Percentiles rank a stretch among this genome's conserved stretches.
phyloP scores from a whole-genome alignment of 768 basidiomycete genomes.

The Hericium coralloides region DNA sequence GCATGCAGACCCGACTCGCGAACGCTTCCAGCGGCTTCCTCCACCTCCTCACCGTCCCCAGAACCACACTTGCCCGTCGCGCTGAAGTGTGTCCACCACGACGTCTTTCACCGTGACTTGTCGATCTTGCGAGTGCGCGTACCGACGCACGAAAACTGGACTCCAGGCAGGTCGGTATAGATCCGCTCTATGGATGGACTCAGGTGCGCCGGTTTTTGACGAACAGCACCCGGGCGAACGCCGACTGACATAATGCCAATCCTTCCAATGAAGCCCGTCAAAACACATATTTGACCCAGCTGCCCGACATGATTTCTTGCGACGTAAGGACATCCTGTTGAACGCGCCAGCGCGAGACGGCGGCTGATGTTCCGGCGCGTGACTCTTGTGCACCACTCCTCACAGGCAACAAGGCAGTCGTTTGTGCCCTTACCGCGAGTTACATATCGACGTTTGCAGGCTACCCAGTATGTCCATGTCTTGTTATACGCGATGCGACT shows the following conservation, averaged over 20 bases:
- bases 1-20: no score
- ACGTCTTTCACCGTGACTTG: not conserved
- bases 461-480: constrained; percentile 53
- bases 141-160: constrained; percentile 69
- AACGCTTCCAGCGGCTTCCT: no score
- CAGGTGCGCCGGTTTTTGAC: constrained; percentile 9
- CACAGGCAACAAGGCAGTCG: constrained; percentile 78
- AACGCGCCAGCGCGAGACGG: no score
- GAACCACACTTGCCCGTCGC: no score
- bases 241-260: constrained; percentile 1
- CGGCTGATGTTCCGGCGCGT: not conserved
- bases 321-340: constrained; percentile 5
- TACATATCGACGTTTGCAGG: constrained; percentile 90
- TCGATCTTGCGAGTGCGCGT: constrained; percentile 29
- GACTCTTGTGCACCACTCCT: not conserved
- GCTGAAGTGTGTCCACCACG: not conserved
- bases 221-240: not conserved
- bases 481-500: not conserved
- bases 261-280: constrained; percentile 5
- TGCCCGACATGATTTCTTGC: constrained; percentile 13
- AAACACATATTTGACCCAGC: constrained; percentile 10
- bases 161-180: constrained; percentile 61
- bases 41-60: no score
- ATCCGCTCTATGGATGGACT: constrained; percentile 25
- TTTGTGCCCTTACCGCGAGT: constrained; percentile 85